Evolutionary conservation across 2,329 filamentous ascomycete species (phyloP).

Genomic region (Albifimbria verrucaria): DNA sequence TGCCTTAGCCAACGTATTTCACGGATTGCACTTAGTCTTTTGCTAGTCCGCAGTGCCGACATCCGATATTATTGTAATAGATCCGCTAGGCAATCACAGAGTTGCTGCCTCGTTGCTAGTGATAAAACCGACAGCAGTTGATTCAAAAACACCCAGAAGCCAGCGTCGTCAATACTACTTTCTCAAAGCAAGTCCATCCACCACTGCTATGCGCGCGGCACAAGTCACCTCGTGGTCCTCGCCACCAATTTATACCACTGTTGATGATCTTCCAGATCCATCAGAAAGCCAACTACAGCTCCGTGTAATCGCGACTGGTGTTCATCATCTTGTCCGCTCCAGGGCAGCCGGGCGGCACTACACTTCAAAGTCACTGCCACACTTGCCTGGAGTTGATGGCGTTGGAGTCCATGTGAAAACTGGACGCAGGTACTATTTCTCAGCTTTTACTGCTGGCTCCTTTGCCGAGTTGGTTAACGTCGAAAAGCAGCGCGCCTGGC

Average conservation of each 20-base stretch:
- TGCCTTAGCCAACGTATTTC: too few species aligned
- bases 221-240: conserved; percentile 3
- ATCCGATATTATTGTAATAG: too few species aligned
- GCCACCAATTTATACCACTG: conserved; percentile 1
- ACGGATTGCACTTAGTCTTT: too few species aligned
- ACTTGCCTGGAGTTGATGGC: conserved; percentile 9
- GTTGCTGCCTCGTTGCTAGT: too few species aligned
- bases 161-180: too few species aligned
- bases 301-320: conserved; percentile 3
- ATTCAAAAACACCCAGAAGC: too few species aligned
- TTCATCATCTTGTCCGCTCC: conserved; percentile 3
- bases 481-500: conserved; percentile 4
- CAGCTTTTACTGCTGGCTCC: conserved; percentile 1
- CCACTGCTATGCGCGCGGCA: conserved; percentile 10
- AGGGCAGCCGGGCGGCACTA: conserved; percentile 4
- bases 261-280: conserved; percentile 2
- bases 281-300: conserved; percentile 4
- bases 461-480: conserved; percentile 9
- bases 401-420: conserved; percentile 8
- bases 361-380: conserved; percentile 5
- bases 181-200: too few species aligned
- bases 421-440: conserved; percentile 9
- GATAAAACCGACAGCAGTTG: too few species aligned
- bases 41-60: too few species aligned
- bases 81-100: too few species aligned